Conservation (phyloP, 345 rosid species). For the Ricinus communis region DNA sequence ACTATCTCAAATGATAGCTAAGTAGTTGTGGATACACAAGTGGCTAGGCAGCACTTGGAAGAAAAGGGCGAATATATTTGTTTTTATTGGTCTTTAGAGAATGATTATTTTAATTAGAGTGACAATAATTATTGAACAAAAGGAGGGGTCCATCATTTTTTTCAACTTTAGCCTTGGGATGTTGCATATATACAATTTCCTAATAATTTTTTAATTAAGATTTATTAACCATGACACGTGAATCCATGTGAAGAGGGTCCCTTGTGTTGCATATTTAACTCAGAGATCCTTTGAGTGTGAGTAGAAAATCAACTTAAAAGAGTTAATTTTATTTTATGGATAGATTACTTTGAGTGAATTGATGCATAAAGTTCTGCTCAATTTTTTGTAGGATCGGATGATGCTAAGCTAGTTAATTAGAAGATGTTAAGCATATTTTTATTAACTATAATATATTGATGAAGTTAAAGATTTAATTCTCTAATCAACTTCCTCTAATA, state of each 20-base stretch:
- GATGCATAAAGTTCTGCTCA: no score
- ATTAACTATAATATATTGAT: not conserved
- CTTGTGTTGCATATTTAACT: constrained; percentile 26
- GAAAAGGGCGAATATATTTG: constrained; percentile 25
- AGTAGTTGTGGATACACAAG: constrained; percentile 7
- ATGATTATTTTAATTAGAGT: constrained; percentile 13
- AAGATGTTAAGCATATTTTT: not conserved
- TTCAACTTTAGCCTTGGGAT: constrained; percentile 31
- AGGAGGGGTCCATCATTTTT: constrained; percentile 29
- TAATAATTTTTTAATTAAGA: constrained; percentile 24
- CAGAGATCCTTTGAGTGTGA: constrained; percentile 19
- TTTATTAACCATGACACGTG: constrained; percentile 44
- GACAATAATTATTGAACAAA: constrained; percentile 30
- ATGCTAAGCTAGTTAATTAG: no score
- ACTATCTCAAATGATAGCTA: constrained; percentile 18
- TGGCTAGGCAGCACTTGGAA: constrained; percentile 30
- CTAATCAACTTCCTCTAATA: not conserved
- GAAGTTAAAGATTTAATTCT: not conserved
- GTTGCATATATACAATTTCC: constrained; percentile 17
- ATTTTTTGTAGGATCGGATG: no score
- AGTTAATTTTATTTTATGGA: not conserved
- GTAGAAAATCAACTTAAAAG: constrained; percentile 7
- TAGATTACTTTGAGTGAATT: not conserved
- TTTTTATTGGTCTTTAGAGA: constrained; percentile 8
- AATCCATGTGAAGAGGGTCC: constrained; percentile 60